Base-by-base conservation (phyloP, 495 filamentous ascomycete species). In the Aspergillus homomorphus region DNA sequence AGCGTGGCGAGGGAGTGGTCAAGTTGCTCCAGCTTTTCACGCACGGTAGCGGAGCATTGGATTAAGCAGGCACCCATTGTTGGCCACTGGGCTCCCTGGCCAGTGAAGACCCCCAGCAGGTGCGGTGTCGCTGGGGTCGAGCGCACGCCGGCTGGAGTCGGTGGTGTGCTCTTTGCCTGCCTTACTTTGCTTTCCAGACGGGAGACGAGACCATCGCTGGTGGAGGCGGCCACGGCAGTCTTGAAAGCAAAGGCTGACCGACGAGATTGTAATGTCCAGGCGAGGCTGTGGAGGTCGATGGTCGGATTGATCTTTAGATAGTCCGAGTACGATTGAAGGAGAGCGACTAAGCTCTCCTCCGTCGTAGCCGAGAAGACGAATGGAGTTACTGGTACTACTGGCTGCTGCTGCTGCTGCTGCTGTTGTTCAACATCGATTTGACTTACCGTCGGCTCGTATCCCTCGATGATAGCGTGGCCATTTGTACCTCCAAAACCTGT, bases 401-500 rank as follows among this genome's bases (percentile, higher is more conserved):
- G n/a, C n/a, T n/a, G n/a, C n/a, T n/a, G n/a, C n/a, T n/a, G n/a
- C n/a, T 26, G 20, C 6, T 16, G 20, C 15, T 44, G 18, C 4
- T 28, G 14, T 33, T 15, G n/a, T 52, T 33, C 21, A 18, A 45
- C 20, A 12, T 15, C 4, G 23, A 33, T 8, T 10, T 5, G 26
- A 41, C 4, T 21, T 19, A 7, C 16, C 7, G 23, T 1, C 3
- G 20, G 21, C 22, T 28, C 18, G 28, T 9, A 20, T 49, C 22
- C 15, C 4, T 64, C 61, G 23, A 44, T 12, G 18, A 57, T 51
- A 0, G 53, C 63, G 51, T 73, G 70, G 0, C 66, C 64, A 42
- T 74, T 74, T 5, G 66, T 26, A 0, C 69, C 69, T 0, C 71
- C 71, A 42, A 66, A 52, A 4, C 74, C n/a, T n/a, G n/a, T n/a